These are phyloP conservation scores for Aspergillus aculeatus DNA, from an alignment of 2,329 filamentous ascomycete genomes.

Conservation along the genomic window DNA sequence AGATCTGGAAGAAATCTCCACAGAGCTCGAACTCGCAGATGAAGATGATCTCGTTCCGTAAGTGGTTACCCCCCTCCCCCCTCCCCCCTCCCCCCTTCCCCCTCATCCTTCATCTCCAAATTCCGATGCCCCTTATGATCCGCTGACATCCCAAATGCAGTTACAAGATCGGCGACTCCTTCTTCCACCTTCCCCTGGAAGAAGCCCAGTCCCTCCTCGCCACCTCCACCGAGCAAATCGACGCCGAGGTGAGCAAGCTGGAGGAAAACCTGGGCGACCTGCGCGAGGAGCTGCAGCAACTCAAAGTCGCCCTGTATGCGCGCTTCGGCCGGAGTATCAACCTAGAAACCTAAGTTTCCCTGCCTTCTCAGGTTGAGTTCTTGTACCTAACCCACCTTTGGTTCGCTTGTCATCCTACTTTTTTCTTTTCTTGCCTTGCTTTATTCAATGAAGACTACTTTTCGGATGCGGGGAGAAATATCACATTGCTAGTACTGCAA, in stretches of 20 bases:
- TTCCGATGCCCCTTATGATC: not conserved
- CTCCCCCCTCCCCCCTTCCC: too few species aligned
- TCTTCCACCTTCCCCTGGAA: slow-evolving; percentile 78
- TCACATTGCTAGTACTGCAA: too few species aligned
- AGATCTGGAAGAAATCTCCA: slow-evolving; percentile 88
- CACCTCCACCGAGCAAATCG: slow-evolving; percentile 68
- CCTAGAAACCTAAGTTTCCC: slow-evolving; percentile 68
- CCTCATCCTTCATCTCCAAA: not conserved
- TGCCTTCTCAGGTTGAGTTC: too few species aligned
- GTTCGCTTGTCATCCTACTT: not conserved
- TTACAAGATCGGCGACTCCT: slow-evolving; percentile 95
- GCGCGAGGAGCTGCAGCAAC: slow-evolving; percentile 80
- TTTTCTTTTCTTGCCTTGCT: not conserved
- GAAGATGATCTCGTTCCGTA: slow-evolving; percentile 93
- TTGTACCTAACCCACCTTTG: not conserved
- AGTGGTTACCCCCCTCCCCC: slow-evolving; percentile 36
- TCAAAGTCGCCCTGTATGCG: slow-evolving; percentile 91
- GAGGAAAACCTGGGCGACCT: slow-evolving; percentile 74
- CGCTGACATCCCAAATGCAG: slow-evolving; percentile 48
- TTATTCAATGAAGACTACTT: not conserved
- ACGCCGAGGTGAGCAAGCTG: slow-evolving; percentile 70
- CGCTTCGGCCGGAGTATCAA: slow-evolving; percentile 97
- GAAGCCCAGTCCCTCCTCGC: slow-evolving; percentile 85
- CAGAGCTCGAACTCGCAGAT: slow-evolving; percentile 88
- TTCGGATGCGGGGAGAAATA: too few species aligned